Evolutionary conservation across 1,284 basidiomycete species (phyloP).

Genomic region (Thelephora terrestris): DNA sequence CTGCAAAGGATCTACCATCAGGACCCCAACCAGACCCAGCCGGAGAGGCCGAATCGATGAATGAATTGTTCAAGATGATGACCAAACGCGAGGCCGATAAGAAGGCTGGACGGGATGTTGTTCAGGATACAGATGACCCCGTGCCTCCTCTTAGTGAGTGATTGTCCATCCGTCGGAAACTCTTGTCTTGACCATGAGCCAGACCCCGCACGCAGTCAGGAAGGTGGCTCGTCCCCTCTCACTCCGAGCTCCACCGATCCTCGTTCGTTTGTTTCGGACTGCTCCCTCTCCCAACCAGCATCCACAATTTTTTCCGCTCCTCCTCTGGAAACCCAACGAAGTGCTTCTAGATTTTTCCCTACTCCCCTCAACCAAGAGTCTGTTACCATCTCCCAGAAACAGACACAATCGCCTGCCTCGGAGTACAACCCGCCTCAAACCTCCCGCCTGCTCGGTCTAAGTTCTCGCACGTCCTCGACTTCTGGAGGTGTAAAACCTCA

Average conservation of each 20-base stretch:
- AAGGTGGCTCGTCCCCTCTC: neutral
- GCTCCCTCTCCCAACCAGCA: constrained; percentile 1
- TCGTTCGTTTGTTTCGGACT: neutral
- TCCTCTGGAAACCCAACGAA: constrained; percentile 19
- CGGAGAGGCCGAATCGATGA: constrained; percentile 34
- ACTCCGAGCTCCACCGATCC: constrained; percentile 5
- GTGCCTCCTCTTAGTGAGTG: constrained; percentile 3
- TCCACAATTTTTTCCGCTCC: constrained; percentile 14
- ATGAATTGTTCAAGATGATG: constrained; percentile 77
- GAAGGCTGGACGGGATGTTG: constrained; percentile 27
- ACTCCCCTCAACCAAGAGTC: constrained; percentile 6
- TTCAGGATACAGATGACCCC: neutral
- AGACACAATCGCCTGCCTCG: constrained; percentile 16
- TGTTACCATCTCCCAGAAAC: neutral
- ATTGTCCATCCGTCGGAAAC: constrained; percentile 9
- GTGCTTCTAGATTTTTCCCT: constrained; percentile 25
- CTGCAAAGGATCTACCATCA: constrained; percentile 4
- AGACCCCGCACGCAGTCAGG: neutral
- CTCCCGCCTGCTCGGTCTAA: constrained; percentile 62
- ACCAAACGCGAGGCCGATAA: constrained; percentile 78
- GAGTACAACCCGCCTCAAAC: constrained; percentile 56
- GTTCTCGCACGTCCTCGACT: constrained; percentile 31
- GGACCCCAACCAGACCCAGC: constrained; percentile 6
- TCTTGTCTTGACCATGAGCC: constrained; percentile 2
- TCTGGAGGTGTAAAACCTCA: neutral